Base-by-base conservation (phyloP, 2,329 filamentous ascomycete genomes). In the Meredithiella fracta region DNA sequence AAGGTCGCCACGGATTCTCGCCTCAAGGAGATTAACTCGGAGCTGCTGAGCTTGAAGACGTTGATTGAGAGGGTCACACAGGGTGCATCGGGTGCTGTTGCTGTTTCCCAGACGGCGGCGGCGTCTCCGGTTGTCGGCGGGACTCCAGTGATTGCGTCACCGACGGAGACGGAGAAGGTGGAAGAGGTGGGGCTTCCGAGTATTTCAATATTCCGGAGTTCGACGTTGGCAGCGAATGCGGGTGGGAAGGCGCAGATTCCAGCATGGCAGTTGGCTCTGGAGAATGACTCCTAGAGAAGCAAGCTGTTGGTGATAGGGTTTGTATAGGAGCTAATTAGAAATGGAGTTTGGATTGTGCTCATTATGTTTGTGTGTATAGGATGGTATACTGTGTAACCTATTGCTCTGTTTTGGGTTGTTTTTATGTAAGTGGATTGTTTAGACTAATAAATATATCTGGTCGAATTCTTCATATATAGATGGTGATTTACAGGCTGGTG, bases 1-100 rank as follows among this genome's bases (percentile, higher is more conserved):
- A 91, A 91, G 69, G 86, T 91, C 60, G 76, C 80, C 55, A 87
- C 86, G 25, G 90, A 97, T 65, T 78, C 74, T 61, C 78, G 89
- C 51, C 72, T 98, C 58, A 85, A 82, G 67, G 92, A 97, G 63
- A 79, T 98, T 61, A 86, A 86, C 62, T 78, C 76, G 5, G 92
- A 98, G 69, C 75, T 98, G 63, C 88, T 86, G 73, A 96, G 90
- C 66, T 72, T 98, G 63, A 97, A 96, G 76, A 86, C 86, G 1
- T 74, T 98, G 54, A 80, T 98, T 63, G 72, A 75, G 47, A 71
- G 80, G 59, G 76, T 83, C 75, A 73, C 69, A 55, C 60, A 59
- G 56, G 59, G 64, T 22, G 42, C 56, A 20, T 40, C 57, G 3
- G 38, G 49, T 4, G 20, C 52, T 20, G 37, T 29, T 11, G 23